Evolutionary conservation across 179 eudicot genomes (phyloP).

Genomic region (Silene vulgaris): DNA sequence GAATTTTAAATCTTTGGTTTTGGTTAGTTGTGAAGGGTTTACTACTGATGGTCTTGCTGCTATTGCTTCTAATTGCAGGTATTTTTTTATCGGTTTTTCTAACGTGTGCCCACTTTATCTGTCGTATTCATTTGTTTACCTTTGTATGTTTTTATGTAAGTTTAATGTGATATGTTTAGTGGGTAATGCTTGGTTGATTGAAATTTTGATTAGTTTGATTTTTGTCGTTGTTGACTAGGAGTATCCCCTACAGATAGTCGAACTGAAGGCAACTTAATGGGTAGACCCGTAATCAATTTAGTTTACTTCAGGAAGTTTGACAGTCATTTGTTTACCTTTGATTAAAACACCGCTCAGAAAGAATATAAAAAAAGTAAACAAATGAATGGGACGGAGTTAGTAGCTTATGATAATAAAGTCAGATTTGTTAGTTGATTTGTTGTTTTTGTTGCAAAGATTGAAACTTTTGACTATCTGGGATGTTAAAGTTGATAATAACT

Average conservation of each 20-base stretch:
- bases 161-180: no score
- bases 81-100: not conserved
- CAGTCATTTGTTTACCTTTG: no score
- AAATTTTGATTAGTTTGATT: not conserved
- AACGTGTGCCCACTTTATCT: no score
- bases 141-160: no score
- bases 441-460: not conserved
- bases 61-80: conserved; percentile 86
- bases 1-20: conserved; percentile 55
- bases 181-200: not conserved
- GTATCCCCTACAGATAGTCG: no score
- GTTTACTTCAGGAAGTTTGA: not conserved
- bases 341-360: no score
- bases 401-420: no score
- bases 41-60: conserved; percentile 80
- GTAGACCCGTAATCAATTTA: not conserved
- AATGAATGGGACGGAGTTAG: no score
- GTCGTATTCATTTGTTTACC: no score
- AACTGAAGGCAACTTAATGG: no score
- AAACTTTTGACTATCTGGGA: not conserved
- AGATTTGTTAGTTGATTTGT: not conserved
- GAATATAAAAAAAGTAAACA: no score
- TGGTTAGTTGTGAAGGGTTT: conserved; percentile 72
- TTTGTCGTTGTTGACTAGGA: not conserved
- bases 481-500: conserved; percentile 1